Conservation (phyloP, 441 rosid genomes). For the Pelargonium citronellum region DNA sequence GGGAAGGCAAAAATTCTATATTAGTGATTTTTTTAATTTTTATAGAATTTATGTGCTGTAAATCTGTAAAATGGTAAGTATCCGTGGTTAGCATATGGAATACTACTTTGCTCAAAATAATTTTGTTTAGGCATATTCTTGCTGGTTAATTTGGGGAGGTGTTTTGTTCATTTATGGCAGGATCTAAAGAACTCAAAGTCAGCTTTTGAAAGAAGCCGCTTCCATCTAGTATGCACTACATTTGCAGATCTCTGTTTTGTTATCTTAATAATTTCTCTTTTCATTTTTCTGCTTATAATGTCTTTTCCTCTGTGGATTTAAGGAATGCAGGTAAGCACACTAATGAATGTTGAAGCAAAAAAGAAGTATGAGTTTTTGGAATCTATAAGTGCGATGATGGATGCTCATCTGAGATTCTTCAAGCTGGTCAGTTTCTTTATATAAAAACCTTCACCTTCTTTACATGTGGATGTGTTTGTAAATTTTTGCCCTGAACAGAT, state of each 20-base stretch:
- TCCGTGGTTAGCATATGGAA: background rate
- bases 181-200: slow-evolving; percentile 83
- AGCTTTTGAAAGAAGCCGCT: slow-evolving; percentile 82
- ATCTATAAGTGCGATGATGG: slow-evolving; percentile 85
- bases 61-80: background rate
- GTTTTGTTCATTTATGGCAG: slow-evolving; percentile 36
- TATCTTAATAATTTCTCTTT: slow-evolving; percentile 12
- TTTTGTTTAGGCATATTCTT: slow-evolving; percentile 8
- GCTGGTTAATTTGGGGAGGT: slow-evolving; percentile 1
- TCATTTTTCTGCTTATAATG: slow-evolving; percentile 21
- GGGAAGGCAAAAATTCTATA: background rate
- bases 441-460: slow-evolving; percentile 15
- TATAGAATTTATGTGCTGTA: background rate
- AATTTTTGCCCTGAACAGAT: slow-evolving; percentile 12
- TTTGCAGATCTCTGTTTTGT: slow-evolving; percentile 13
- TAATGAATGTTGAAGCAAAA: slow-evolving; percentile 74
- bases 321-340: slow-evolving; percentile 76
- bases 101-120: background rate
- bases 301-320: slow-evolving; percentile 35
- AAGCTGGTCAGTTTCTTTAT: slow-evolving; percentile 51
- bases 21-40: background rate
- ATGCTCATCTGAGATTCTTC: slow-evolving; percentile 84
- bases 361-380: slow-evolving; percentile 90
- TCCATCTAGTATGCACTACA: slow-evolving; percentile 62
- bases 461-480: slow-evolving; percentile 2